Evolutionary conservation across 129 eudicot genomes (phyloP).

Genomic region (Escallonia rubra): DNA sequence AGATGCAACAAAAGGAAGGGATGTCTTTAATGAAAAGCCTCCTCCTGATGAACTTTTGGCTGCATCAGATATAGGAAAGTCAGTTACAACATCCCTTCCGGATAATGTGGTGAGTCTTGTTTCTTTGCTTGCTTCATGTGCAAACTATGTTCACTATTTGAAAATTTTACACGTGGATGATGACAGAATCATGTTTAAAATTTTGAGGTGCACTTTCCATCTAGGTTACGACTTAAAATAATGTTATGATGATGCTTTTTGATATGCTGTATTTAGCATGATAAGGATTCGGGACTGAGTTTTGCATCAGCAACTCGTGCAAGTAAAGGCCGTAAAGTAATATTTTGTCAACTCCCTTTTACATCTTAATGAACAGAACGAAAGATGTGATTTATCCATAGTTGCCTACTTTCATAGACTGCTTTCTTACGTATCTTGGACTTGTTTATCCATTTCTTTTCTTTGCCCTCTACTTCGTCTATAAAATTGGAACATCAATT

Average conservation of each 20-base stretch:
- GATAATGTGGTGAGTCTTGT: slow-evolving; percentile 75
- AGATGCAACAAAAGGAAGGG: slow-evolving; percentile 94
- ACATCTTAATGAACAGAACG: too few species aligned
- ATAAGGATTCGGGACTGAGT: too few species aligned
- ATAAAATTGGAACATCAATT: too few species aligned
- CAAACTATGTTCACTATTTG: not conserved
- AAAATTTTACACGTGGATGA: not conserved
- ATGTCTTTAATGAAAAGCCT: slow-evolving; percentile 95
- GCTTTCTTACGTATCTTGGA: not conserved
- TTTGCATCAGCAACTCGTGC: too few species aligned
- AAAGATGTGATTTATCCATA: too few species aligned
- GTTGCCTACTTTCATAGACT: too few species aligned
- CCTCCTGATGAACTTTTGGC: slow-evolving; percentile 97
- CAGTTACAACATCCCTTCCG: slow-evolving; percentile 86
- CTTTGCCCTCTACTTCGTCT: not conserved
- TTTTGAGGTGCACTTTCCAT: not conserved
- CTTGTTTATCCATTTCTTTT: not conserved
- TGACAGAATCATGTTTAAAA: not conserved
- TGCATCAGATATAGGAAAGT: slow-evolving; percentile 81
- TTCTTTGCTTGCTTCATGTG: not conserved
- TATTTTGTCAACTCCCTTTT: too few species aligned
- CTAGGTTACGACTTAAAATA: not conserved
- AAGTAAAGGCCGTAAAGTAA: too few species aligned
- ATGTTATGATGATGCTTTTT: too few species aligned
- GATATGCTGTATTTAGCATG: too few species aligned